phyloP scores from a whole-genome alignment of 441 rosid genomes.

The Pelargonium fulgidum region DNA sequence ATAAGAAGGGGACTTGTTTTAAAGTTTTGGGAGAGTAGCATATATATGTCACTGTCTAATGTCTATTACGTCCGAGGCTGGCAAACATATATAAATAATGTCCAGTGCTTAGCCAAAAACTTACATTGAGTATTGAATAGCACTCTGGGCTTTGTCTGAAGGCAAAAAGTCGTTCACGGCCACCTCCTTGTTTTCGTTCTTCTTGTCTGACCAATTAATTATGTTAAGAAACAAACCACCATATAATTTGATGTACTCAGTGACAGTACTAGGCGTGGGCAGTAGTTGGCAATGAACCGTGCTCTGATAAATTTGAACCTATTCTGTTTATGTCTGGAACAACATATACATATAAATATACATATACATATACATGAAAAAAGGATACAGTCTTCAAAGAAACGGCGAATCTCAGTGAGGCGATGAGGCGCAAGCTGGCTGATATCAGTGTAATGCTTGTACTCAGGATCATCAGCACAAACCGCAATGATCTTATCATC shows the following conservation, averaged over 20 bases:
- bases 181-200: constrained; percentile 96
- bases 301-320: too few relatives aligned
- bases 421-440: constrained; percentile 96
- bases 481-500: constrained; percentile 98
- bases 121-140: constrained; percentile 84
- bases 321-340: constrained; percentile 28
- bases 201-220: constrained; percentile 49
- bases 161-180: constrained; percentile 85
- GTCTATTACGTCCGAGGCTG: too few relatives aligned
- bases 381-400: constrained; percentile 97
- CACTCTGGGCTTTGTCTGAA: constrained; percentile 56
- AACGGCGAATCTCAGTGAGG: constrained; percentile 94
- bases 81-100: too few relatives aligned
- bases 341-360: too few relatives aligned
- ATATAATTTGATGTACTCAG: constrained; percentile 13
- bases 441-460: constrained; percentile 85
- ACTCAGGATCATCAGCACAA: constrained; percentile 98
- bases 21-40: too few relatives aligned
- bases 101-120: too few relatives aligned
- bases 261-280: too few relatives aligned
- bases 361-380: too few relatives aligned
- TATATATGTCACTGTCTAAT: too few relatives aligned
- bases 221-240: constrained; percentile 6
- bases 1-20: too few relatives aligned
- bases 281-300: too few relatives aligned